Conservation (phyloP, 2,329 filamentous ascomycete species). For the Phialophora chinensis region DNA sequence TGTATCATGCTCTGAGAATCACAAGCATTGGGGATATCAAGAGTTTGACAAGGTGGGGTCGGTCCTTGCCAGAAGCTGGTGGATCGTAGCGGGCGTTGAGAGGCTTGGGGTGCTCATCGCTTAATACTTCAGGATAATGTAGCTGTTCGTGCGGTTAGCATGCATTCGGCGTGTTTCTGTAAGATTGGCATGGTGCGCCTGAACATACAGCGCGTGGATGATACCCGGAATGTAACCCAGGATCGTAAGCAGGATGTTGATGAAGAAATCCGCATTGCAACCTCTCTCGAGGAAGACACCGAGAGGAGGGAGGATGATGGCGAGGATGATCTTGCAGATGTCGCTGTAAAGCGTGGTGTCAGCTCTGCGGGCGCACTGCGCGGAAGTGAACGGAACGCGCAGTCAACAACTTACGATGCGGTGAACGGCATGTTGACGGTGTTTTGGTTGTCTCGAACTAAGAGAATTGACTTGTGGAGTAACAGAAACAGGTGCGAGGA, state of each 20-base stretch:
- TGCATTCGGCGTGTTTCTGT: background rate
- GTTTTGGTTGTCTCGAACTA: background rate
- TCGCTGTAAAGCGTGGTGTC: constrained; percentile 57
- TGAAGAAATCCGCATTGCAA: constrained; percentile 83
- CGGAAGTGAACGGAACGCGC: constrained; percentile 29
- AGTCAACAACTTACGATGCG: constrained; percentile 52
- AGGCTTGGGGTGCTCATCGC: constrained; percentile 23
- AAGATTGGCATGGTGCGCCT: constrained; percentile 4
- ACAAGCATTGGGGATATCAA: constrained; percentile 39
- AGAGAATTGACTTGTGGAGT: background rate
- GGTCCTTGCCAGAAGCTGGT: constrained; percentile 32
- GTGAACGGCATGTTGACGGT: constrained; percentile 57
- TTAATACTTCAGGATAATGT: constrained; percentile 92
- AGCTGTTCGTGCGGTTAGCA: constrained; percentile 51
- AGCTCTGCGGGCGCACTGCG: constrained; percentile 24
- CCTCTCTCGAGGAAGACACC: constrained; percentile 95
- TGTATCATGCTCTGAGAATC: constrained; percentile 31
- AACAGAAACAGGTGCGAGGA: background rate
- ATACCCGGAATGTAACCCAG: constrained; percentile 80
- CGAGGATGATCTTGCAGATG: constrained; percentile 83
- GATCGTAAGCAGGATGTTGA: constrained; percentile 89
- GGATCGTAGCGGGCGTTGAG: constrained; percentile 40
- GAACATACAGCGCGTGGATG: constrained; percentile 82
- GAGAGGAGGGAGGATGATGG: constrained; percentile 85
- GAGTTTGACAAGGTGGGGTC: constrained; percentile 32